phyloP scores from a whole-genome alignment of 148 eudicot genomes.

The Polygonum aviculare region DNA sequence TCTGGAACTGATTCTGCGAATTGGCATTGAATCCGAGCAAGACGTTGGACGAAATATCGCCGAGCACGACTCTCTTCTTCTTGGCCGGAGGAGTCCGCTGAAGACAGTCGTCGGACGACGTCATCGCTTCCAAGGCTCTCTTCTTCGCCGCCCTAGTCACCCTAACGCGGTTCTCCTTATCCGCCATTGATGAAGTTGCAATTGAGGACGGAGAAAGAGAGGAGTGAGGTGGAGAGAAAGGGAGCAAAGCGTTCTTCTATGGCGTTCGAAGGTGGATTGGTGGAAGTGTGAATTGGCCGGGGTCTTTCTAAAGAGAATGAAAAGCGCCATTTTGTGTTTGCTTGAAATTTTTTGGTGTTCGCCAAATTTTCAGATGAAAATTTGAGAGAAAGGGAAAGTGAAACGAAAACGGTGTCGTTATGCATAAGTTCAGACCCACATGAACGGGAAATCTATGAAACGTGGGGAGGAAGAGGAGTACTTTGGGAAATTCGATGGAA shows the following conservation, averaged over 20 bases:
- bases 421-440: not conserved
- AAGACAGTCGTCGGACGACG: not conserved
- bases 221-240: not conserved
- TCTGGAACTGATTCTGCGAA: conserved; percentile 10
- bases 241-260: not conserved
- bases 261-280: conserved; percentile 1
- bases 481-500: not conserved
- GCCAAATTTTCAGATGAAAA: conserved; percentile 7
- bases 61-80: conserved; percentile 63
- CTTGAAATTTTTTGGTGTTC: not conserved
- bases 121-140: conserved; percentile 30
- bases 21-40: conserved; percentile 9
- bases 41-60: conserved; percentile 40
- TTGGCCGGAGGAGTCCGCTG: conserved; percentile 11
- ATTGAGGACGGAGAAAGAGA: not conserved
- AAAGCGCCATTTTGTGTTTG: conserved; percentile 12
- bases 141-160: conserved; percentile 63
- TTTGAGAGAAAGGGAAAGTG: not conserved
- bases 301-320: conserved; percentile 5
- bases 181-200: conserved; percentile 30
- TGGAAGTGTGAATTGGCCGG: not conserved
- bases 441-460: not conserved
- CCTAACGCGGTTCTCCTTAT: conserved; percentile 55
- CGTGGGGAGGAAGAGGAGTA: not conserved
- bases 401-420: conserved; percentile 2